phyloP scores from a whole-genome alignment of 2,329 filamentous ascomycete genomes.

The Metarhizium robertsii region DNA sequence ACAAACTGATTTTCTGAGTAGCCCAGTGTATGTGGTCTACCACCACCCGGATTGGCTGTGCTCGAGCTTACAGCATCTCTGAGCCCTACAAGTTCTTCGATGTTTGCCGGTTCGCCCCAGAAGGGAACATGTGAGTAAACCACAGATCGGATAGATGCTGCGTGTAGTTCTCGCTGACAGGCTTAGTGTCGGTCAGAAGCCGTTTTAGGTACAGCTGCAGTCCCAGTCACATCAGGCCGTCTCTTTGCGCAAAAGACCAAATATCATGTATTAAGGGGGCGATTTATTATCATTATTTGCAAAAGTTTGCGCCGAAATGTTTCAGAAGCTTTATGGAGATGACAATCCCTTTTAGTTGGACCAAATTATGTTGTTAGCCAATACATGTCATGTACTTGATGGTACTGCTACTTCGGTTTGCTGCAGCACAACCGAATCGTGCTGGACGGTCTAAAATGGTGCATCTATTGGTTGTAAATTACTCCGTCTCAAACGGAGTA shows the following conservation, averaged over 20 bases:
- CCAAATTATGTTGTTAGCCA: too few relatives aligned
- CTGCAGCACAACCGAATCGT: too few relatives aligned
- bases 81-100: conserved; percentile 23
- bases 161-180: not conserved
- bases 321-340: too few relatives aligned
- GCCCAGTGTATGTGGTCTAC: conserved; percentile 27
- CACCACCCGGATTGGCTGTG: conserved; percentile 24
- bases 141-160: too few relatives aligned
- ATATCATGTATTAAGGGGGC: not conserved
- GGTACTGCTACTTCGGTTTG: too few relatives aligned
- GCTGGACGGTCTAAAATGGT: too few relatives aligned
- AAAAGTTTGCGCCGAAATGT: not conserved
- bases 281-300: not conserved
- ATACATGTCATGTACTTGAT: too few relatives aligned
- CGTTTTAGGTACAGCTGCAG: conserved; percentile 8
- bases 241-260: not conserved
- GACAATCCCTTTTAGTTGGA: too few relatives aligned
- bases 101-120: conserved; percentile 25
- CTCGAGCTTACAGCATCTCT: conserved; percentile 20
- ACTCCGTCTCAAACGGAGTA: too few relatives aligned
- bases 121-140: conserved; percentile 25
- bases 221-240: not conserved
- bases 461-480: too few relatives aligned
- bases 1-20: conserved; percentile 8
- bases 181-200: conserved; percentile 19